Evolutionary conservation across 78 protist species (phyloP).

Genomic region (Diacronema lutheri): DNA sequence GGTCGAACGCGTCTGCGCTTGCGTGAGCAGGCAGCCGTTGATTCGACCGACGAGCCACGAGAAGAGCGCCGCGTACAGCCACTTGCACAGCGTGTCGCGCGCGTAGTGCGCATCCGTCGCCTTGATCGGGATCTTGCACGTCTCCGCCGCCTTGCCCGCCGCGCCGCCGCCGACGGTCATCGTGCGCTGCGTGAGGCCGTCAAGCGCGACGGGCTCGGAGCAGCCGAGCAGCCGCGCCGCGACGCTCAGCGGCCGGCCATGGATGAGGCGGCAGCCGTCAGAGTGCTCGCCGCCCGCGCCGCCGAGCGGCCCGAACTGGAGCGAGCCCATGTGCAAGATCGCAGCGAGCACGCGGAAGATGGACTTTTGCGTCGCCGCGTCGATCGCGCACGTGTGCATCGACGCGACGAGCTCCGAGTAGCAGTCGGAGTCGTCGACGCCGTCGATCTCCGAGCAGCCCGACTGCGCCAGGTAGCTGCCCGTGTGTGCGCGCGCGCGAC

Average conservation of each 20-base stretch:
- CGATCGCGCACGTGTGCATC: background rate
- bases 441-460: background rate
- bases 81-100: conserved; percentile 14
- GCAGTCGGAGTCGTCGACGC: background rate
- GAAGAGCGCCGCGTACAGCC: conserved; percentile 4
- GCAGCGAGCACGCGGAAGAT: background rate
- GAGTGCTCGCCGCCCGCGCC: no score
- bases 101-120: background rate
- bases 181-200: background rate
- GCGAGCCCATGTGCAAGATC: background rate
- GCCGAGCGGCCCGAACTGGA: background rate
- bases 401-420: background rate
- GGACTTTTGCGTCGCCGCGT: background rate
- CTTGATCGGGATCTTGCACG: conserved; percentile 22
- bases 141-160: no score
- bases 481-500: no score
- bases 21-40: background rate
- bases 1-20: background rate
- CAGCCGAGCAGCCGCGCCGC: background rate
- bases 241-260: no score
- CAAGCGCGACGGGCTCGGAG: background rate
- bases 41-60: conserved; percentile 7
- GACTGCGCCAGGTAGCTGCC: no score
- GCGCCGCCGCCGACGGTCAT: background rate
- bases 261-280: no score